A percentile compares a stretch with the other conserved stretches of the same genome.
Conservation (phyloP, 495 filamentous ascomycete species). For the Podospora australis region DNA sequence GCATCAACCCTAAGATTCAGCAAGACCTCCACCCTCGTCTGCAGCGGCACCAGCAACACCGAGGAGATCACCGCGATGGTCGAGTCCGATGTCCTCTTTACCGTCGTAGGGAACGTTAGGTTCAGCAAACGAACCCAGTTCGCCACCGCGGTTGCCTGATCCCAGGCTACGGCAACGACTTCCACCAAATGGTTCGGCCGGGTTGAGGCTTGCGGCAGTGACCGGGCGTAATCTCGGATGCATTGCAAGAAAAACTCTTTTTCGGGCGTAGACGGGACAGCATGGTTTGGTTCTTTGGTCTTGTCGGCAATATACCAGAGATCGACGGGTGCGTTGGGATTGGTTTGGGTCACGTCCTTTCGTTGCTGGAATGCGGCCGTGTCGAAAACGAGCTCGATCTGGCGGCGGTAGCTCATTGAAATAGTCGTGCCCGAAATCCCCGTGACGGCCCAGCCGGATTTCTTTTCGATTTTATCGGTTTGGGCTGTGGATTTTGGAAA, state of each 20-base stretch:
- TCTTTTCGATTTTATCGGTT: constrained; percentile 59
- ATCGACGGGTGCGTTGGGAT: constrained; percentile 33
- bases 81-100: constrained; percentile 47
- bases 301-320: constrained; percentile 50
- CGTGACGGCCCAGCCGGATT: constrained; percentile 73
- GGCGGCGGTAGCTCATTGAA: constrained; percentile 70
- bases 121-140: constrained; percentile 50
- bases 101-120: constrained; percentile 43
- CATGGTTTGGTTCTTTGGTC: constrained; percentile 37
- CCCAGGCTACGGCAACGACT: constrained; percentile 54
- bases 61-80: constrained; percentile 45
- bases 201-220: constrained; percentile 42
- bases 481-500: constrained; percentile 33
- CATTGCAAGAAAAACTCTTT: constrained; percentile 66
- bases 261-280: constrained; percentile 40
- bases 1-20: constrained; percentile 28
- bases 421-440: constrained; percentile 54
- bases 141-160: constrained; percentile 44
- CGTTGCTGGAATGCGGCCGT: constrained; percentile 48
- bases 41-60: constrained; percentile 50
- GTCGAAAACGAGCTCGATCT: constrained; percentile 74
- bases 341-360: constrained; percentile 1
- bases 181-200: constrained; percentile 48
- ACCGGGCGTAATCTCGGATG: constrained; percentile 52
- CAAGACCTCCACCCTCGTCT: constrained; percentile 54